These are phyloP conservation scores for Paramecium bursaria DNA, from an alignment of 73 alveolate species.

Conservation along the genomic window DNA sequence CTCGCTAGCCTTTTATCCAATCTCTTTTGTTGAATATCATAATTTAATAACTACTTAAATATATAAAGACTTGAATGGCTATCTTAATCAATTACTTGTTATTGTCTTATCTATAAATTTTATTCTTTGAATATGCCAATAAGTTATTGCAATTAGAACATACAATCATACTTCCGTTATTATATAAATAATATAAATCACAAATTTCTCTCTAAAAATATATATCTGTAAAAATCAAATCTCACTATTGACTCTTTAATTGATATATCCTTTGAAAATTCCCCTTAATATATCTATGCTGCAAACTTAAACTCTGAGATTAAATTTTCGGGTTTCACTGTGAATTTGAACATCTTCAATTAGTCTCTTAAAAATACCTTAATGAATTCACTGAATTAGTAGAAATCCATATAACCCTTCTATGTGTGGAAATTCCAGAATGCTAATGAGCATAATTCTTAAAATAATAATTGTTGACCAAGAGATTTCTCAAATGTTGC, in stretches of 20 bases:
- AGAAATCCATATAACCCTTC: slow-evolving; percentile 27
- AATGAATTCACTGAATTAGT: slow-evolving; percentile 33
- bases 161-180: no score
- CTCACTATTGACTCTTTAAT: slow-evolving; percentile 38
- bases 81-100: no score
- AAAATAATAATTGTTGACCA: slow-evolving; percentile 24
- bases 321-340: background rate
- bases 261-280: slow-evolving; percentile 27
- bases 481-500: slow-evolving; percentile 56
- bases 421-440: slow-evolving; percentile 17
- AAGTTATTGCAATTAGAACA: no score
- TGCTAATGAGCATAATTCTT: slow-evolving; percentile 48
- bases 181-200: slow-evolving; percentile 39
- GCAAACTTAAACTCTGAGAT: slow-evolving; percentile 47
- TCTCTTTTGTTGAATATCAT: no score
- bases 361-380: background rate
- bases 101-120: no score
- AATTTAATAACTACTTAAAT: no score
- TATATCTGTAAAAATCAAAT: slow-evolving; percentile 56
- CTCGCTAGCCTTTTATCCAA: no score
- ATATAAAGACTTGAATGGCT: no score
- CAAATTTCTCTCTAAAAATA: slow-evolving; percentile 64
- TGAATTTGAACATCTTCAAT: slow-evolving; percentile 16
- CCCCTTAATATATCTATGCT: slow-evolving; percentile 37
- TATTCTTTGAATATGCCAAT: no score